phyloP scores from a whole-genome alignment of 2,329 filamentous ascomycete species.

The Exophiala mesophila region DNA sequence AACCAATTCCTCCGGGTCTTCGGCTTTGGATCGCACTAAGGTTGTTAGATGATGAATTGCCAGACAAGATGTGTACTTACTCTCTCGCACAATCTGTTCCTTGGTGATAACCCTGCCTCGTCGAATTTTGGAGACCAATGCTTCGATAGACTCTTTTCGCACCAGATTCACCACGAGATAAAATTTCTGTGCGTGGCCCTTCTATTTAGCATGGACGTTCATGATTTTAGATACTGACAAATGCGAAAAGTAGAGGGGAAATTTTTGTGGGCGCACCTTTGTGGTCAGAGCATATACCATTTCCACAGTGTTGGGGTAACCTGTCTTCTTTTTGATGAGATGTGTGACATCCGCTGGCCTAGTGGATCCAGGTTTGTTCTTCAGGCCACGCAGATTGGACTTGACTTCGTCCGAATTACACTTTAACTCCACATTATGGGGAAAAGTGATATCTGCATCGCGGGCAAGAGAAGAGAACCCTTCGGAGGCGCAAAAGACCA shows the following conservation, averaged over 20 bases:
- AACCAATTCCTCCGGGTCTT: constrained; percentile 76
- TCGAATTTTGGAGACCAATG: constrained; percentile 65
- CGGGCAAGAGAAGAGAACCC: constrained; percentile 49
- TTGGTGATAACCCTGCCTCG: constrained; percentile 65
- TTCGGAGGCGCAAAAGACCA: constrained; percentile 77
- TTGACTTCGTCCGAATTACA: constrained; percentile 84
- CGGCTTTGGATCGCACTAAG: constrained; percentile 71
- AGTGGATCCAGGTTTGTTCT: constrained; percentile 93
- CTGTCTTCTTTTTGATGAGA: constrained; percentile 58
- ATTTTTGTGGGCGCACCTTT: constrained; percentile 58
- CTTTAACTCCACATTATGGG: constrained; percentile 86
- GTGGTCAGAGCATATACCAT: constrained; percentile 89
- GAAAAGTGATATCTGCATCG: constrained; percentile 72
- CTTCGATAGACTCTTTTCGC: constrained; percentile 63
- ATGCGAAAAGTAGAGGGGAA: constrained; percentile 12
- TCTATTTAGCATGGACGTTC: constrained; percentile 26
- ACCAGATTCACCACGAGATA: constrained; percentile 72
- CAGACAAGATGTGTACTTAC: constrained; percentile 43
- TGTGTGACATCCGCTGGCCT: constrained; percentile 86
- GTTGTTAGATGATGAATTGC: constrained; percentile 23
- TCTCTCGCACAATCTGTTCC: constrained; percentile 74
- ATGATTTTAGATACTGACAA: constrained; percentile 19
- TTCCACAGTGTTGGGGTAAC: constrained; percentile 70
- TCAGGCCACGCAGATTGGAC: constrained; percentile 87
- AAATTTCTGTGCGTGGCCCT: constrained; percentile 54